phyloP scores from a whole-genome alignment of 2,329 filamentous ascomycete genomes.

The Fusarium sp. region DNA sequence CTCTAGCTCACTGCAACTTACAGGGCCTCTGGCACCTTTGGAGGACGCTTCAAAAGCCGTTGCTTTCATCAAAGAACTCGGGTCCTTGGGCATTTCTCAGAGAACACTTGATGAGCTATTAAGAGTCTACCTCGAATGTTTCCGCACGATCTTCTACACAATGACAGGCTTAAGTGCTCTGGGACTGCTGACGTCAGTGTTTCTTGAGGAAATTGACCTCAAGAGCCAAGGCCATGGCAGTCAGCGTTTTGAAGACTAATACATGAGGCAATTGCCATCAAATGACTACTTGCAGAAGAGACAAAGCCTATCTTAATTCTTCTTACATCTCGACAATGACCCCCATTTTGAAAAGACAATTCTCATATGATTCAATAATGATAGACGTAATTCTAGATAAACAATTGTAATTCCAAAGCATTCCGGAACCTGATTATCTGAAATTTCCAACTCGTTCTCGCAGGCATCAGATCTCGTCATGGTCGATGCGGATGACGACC shows the following conservation, averaged over 20 bases:
- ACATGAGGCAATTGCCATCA: not conserved
- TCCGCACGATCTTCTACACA: conserved; percentile 3
- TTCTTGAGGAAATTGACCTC: conserved; percentile 8
- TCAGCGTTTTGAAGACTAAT: conserved; percentile 3
- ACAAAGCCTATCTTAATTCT: not conserved
- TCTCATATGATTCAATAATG: not conserved
- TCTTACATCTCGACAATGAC: too few species aligned
- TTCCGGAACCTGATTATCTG: fast-evolving
- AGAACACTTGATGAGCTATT: not conserved
- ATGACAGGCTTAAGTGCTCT: conserved; percentile 1
- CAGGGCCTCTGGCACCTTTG: not conserved
- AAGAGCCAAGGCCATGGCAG: conserved; percentile 3
- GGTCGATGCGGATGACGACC: conserved; percentile 45
- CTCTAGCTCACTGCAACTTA: not conserved
- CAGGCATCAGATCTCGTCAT: not conserved
- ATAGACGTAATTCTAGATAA: not conserved
- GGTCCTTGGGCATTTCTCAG: not conserved
- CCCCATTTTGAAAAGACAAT: not conserved
- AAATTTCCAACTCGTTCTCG: not conserved
- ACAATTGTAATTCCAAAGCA: not conserved
- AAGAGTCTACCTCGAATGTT: not conserved
- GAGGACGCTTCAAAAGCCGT: not conserved
- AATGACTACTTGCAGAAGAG: not conserved
- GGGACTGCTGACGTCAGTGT: not conserved
- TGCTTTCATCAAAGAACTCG: conserved; percentile 12